Conservation (phyloP, 2,329 filamentous ascomycete genomes). For the Ascocoryne sarcoides region DNA sequence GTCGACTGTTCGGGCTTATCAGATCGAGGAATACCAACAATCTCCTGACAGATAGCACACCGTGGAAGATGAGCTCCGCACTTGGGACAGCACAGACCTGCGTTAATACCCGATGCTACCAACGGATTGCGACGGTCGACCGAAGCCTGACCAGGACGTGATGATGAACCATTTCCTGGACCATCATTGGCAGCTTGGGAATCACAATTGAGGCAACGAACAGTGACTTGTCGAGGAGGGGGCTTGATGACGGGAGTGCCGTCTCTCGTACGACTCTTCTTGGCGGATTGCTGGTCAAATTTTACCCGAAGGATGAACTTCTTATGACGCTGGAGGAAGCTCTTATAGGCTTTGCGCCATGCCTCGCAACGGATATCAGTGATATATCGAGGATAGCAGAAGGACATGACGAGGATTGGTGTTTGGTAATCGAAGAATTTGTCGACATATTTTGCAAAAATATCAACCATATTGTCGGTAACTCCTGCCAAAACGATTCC, state of each 20-base stretch:
- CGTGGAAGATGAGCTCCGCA: constrained; percentile 59
- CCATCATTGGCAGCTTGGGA: constrained; percentile 41
- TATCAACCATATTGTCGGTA: constrained; percentile 61
- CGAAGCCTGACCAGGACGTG: constrained; percentile 15
- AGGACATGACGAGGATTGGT: constrained; percentile 64
- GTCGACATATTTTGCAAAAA: constrained; percentile 67
- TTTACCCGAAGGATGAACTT: constrained; percentile 66
- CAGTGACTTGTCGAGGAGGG: constrained; percentile 59
- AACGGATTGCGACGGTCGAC: constrained; percentile 41
- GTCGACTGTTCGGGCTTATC: constrained; percentile 45
- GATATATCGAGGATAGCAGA: constrained; percentile 67
- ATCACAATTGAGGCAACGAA: constrained; percentile 72
- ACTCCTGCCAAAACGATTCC: constrained; percentile 73
- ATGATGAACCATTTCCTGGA: constrained; percentile 7
- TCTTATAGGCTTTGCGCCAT: constrained; percentile 65
- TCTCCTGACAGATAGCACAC: constrained; percentile 59
- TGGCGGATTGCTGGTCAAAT: constrained; percentile 70
- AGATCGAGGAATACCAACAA: constrained; percentile 55
- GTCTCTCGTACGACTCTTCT: constrained; percentile 53
- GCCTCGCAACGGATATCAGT: constrained; percentile 66
- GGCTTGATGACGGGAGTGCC: constrained; percentile 56
- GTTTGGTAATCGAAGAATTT: constrained; percentile 74
- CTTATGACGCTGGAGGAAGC: constrained; percentile 64
- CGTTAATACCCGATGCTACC: constrained; percentile 46
- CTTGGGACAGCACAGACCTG: constrained; percentile 56